A percentile compares a stretch with the other conserved stretches of the same genome.
Evolutionary conservation across 2,329 filamentous ascomycete species (phyloP).

Genomic region (Apiospora marii): DNA sequence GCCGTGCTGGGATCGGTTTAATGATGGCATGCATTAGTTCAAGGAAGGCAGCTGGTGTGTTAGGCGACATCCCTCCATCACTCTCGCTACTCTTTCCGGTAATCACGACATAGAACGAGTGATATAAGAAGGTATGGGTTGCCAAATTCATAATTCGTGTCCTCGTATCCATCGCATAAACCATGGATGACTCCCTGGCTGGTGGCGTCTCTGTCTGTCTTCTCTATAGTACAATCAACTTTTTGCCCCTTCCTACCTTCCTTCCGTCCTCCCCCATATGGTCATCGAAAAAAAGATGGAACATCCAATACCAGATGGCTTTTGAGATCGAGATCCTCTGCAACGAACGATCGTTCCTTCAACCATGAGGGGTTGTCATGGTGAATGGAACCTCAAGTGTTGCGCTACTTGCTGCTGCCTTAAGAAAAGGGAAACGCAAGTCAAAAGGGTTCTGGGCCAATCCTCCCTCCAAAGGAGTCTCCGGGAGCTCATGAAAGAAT

Average conservation of each 20-base stretch:
- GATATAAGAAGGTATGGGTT: no score
- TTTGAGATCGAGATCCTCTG: neutral
- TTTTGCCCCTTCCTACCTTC: neutral
- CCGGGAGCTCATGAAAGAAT: neutral
- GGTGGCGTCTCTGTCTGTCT: neutral
- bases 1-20: neutral
- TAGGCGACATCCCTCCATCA: neutral
- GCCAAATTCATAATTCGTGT: constrained; percentile 9
- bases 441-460: neutral
- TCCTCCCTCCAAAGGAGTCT: neutral
- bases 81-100: neutral
- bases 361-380: neutral
- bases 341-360: neutral
- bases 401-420: neutral
- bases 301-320: neutral
- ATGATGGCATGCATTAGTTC: neutral
- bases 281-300: neutral
- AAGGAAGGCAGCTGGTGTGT: neutral
- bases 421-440: neutral
- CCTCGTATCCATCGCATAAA: constrained; percentile 9
- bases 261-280: neutral
- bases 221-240: constrained; percentile 16
- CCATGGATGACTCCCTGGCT: constrained; percentile 2
- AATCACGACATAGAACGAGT: no score
- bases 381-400: neutral